Conservation (phyloP, 345 rosid species). For the Rhodamnia argentea region DNA sequence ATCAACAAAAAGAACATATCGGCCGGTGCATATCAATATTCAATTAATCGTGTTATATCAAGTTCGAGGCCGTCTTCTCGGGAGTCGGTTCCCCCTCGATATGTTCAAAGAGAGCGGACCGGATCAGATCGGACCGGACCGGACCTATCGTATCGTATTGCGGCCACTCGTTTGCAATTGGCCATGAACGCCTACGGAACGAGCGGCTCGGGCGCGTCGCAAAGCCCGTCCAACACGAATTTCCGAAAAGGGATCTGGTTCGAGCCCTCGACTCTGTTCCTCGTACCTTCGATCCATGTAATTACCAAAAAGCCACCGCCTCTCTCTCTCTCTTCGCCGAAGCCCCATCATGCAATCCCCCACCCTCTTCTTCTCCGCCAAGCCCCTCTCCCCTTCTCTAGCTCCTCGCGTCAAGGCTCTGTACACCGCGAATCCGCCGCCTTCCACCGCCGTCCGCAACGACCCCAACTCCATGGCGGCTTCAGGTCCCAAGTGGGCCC, state of each 20-base stretch:
- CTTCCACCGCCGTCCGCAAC: slow-evolving; percentile 18
- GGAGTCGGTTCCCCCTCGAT: background rate
- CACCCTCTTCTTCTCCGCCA: slow-evolving; percentile 2
- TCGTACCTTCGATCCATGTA: background rate
- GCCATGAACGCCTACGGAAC: background rate
- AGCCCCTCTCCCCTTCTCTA: slow-evolving; percentile 1
- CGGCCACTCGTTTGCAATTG: background rate
- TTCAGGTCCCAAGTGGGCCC: slow-evolving; percentile 75
- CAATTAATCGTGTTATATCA: no score
- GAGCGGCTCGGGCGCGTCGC: background rate
- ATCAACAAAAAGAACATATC: no score
- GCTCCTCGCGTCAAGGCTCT: slow-evolving; percentile 9
- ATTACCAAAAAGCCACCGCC: background rate
- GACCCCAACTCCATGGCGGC: slow-evolving; percentile 36
- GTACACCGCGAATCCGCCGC: slow-evolving; percentile 2
- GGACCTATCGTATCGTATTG: background rate
- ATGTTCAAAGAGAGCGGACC: accelerated
- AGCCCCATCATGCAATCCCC: slow-evolving; percentile 2
- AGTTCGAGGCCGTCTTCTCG: no score
- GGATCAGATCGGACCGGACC: background rate
- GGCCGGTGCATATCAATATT: no score
- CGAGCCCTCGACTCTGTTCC: background rate
- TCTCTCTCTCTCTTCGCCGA: background rate
- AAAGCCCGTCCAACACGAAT: background rate
- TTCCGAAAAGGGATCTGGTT: background rate